Conservation (phyloP, 768 basidiomycete genomes). For the Botryobasidium botryosum region DNA sequence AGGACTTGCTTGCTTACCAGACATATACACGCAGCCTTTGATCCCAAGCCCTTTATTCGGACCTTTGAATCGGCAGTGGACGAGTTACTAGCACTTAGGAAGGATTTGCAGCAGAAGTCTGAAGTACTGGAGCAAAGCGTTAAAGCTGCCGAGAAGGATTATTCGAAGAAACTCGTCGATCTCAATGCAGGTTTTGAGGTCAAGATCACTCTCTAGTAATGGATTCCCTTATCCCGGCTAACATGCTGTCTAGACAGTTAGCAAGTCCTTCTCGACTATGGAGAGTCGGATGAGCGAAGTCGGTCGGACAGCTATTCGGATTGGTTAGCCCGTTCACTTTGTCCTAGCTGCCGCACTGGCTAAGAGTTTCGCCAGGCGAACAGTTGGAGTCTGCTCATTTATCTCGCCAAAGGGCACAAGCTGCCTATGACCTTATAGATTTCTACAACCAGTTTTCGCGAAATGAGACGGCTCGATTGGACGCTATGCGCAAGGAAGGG, state of each 20-base stretch:
- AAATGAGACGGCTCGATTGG: slow-evolving; percentile 58
- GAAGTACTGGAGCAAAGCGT: slow-evolving; percentile 89
- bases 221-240: slow-evolving; percentile 3
- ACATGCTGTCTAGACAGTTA: slow-evolving; percentile 46
- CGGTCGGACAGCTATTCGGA: slow-evolving; percentile 82
- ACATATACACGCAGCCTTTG: slow-evolving; percentile 44
- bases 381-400: slow-evolving; percentile 90
- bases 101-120: slow-evolving; percentile 78
- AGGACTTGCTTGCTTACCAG: neutral
- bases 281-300: slow-evolving; percentile 86
- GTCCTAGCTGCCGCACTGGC: slow-evolving; percentile 7
- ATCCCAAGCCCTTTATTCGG: slow-evolving; percentile 81
- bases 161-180: slow-evolving; percentile 86
- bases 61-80: slow-evolving; percentile 89
- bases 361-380: slow-evolving; percentile 40
- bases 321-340: slow-evolving; percentile 36
- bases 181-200: slow-evolving; percentile 91
- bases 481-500: slow-evolving; percentile 60
- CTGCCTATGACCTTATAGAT: slow-evolving; percentile 83
- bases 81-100: slow-evolving; percentile 67
- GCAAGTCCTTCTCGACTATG: slow-evolving; percentile 75
- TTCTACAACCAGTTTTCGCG: slow-evolving; percentile 86
- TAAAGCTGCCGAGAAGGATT: slow-evolving; percentile 74
- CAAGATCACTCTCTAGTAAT: slow-evolving; percentile 15
- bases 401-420: slow-evolving; percentile 81